Evolutionary conservation across 257 asterid genomes (phyloP), one percentile per base, ranked within the genome.

Genomic region (Mentha longifolia): DNA sequence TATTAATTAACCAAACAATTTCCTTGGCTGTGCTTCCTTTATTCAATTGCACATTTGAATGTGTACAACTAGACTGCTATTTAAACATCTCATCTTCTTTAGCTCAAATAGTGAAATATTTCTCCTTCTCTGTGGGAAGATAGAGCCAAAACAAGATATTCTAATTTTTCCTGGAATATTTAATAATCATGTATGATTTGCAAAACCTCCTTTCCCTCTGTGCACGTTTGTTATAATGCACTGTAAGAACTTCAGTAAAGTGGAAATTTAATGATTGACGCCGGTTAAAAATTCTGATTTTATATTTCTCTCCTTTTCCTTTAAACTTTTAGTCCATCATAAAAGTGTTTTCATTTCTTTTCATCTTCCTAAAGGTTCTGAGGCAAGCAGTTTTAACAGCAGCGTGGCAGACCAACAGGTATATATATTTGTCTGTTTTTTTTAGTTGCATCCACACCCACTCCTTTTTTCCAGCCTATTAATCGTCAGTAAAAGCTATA

Each of bases 331-430:
- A 51, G 57, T 57, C 25, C 68, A 63, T 71, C 61, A 37, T 41
- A 61, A 55, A 47, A 14, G 16, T 67, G 65, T 62, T 66, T 84
- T 37, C 16, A 66, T 76, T 73, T 87, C 51, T 63, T 73, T 59
- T 72, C 66, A 59, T 75, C 71, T 79, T 49, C 41, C 59, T 62
- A 17, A 74, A 93, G 98, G 86, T 77, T 80, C 92, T 66, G 96
- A 85, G 60, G 88, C 80, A 51, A 82, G 83, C 82, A 94, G 96
- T 87, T 94, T 94, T 78, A 94, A 94, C 78, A 91, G 85, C 86
- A 89, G 92, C 25, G 96, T 94, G 71, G 97, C 97, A 60, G 97
- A 85, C 77, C 85, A 89, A 73, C 84, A 89, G 87, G 99, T 94
- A 79, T 61, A 75, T 94, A 79, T 64, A 75, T 73, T 74, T 69